Base-by-base conservation (phyloP, 1,284 basidiomycete species). In the Cerrena zonata region DNA sequence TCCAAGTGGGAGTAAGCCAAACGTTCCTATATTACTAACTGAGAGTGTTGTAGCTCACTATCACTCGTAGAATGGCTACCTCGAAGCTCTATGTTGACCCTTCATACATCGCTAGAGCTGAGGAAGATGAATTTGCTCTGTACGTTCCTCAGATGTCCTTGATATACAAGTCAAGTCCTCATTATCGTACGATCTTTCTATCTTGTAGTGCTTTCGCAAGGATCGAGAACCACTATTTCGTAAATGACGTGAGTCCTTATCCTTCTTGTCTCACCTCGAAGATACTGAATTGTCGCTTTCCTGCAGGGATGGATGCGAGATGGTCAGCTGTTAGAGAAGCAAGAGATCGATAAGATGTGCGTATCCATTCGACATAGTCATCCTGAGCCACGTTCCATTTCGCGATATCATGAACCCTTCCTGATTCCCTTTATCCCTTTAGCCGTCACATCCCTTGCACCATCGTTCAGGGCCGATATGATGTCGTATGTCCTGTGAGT, bases 211-310 rank as follows among this genome's bases (percentile, higher is more conserved):
- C 90, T 2, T 94, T 94, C 65, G 91, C 93, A 3, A 73, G 85
- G 42, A 94, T 96, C 54, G 94, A 96, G 71, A 91, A 91, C 61
- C 93, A 96, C 64, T 97, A 89, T 68, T 95, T 96, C 62, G 73
- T 91, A 47, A 89, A 91, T 60, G 77, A 79, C 40, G 84, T 85
- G 51, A 46, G 74, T 63, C 25, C n/a, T n/a, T 24, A n/a, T 23
- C 3, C 22, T 40, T 52, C 30, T 22, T 21, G 37, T 30, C 18
- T 43, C 2, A 44, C 25, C 30, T 10, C 3, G 42, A 7, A 7
- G 5, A 21, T 5, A 11, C 10, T 21, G 12, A 22, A 34, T 23
- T 43, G 19, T 49, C 19, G 15, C 10, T 7, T 2, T 2, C 45
- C 26, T 40, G 24, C 53, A 82, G 77, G 94, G 91, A 2, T 97